A percentile compares a stretch with the other conserved stretches of the same genome.
Evolutionary conservation across 495 filamentous ascomycete species (phyloP).

Genomic region (Talaromyces adpressus): DNA sequence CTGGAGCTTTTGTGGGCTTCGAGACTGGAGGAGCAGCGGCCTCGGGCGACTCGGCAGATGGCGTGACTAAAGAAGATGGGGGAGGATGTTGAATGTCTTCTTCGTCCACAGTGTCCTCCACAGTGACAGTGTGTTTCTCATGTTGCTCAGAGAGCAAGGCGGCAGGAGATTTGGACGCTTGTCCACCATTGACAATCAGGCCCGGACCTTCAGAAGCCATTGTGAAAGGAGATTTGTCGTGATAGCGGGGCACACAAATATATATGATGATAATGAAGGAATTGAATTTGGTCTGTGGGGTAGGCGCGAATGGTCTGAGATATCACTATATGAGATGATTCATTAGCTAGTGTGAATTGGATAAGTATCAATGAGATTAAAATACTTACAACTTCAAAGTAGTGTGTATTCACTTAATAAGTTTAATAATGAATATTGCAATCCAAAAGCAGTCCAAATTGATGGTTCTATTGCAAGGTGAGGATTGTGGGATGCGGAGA

Average conservation of each 20-base stretch:
- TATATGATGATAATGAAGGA: not conserved
- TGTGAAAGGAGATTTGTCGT: conserved; percentile 12
- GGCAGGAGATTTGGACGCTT: conserved; percentile 46
- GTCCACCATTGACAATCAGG: conserved; percentile 29
- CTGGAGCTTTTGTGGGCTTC: conserved; percentile 36
- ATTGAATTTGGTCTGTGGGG: not conserved
- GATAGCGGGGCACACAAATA: not conserved
- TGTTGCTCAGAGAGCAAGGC: conserved; percentile 76
- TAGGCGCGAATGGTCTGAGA: not conserved
- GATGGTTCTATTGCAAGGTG: not conserved
- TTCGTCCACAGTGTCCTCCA: conserved; percentile 77
- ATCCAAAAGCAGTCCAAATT: not conserved
- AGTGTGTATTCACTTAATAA: not conserved
- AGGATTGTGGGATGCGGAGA: conserved; percentile 2
- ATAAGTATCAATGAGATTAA: not conserved
- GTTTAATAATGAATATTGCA: not conserved
- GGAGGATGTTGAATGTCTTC: conserved; percentile 61
- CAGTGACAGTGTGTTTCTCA: conserved; percentile 52
- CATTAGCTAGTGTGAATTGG: not conserved
- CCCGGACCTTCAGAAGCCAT: conserved; percentile 43
- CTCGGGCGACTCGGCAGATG: conserved; percentile 14
- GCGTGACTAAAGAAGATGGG: conserved; percentile 28
- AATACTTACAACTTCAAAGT: not conserved
- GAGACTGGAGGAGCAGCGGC: conserved; percentile 19
- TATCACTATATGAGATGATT: not conserved